Base-by-base conservation (phyloP, 2,329 filamentous ascomycete species). In the Lasiodiplodia sp. region DNA sequence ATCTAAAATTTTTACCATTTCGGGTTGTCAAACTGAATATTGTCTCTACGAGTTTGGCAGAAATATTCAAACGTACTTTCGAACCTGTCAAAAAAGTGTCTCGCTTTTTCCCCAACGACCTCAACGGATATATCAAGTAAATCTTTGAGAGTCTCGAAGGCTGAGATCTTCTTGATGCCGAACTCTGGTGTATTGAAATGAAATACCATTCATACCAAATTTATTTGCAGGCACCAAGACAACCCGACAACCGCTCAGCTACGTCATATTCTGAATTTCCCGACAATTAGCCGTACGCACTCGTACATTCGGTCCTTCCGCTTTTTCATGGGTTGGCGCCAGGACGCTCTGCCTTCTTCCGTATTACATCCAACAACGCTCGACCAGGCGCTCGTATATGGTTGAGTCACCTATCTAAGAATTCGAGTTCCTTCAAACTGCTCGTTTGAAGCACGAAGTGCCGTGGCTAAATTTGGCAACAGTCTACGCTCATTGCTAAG, bases 201-300 rank as follows among this genome's bases (percentile, higher is more conserved):
- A 21, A 10, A 25, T 7, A 16, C 18, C 14, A 53, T 1, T 53
- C 23, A 34, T 34, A 1, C 31, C 31, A 34, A 34, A 34, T 34
- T 34, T 34, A 18, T 47, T 16, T 47, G n/a, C 5, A 21, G 23
- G 23, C 21, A 14, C 25, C 51, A 23, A 16, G 12, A 28, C 12
- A 53, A 28, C 3, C 51, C 3, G 12, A 28, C 23, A 53, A 28
- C 3, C 12, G 16, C 34, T 25, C 38, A 60, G 44, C 31, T 44
- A 60, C 38, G 56, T 60, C 56, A 60, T 44, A 23, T 5, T 18
- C 38, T 12, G n/a, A 23, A 11, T 12, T 16, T 25, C 8, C 60
- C 60, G 60, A 64, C 1, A 25, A 64, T 64, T 52, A 52, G 47
- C 60, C 60, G 60, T 25, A 16, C 38, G 60, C 40, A 38, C 37